Percentiles rank a stretch among this genome's conserved stretches.
Evolutionary conservation across 116 monocot species (phyloP).

Genomic region (Phalaenopsis hybrid): DNA sequence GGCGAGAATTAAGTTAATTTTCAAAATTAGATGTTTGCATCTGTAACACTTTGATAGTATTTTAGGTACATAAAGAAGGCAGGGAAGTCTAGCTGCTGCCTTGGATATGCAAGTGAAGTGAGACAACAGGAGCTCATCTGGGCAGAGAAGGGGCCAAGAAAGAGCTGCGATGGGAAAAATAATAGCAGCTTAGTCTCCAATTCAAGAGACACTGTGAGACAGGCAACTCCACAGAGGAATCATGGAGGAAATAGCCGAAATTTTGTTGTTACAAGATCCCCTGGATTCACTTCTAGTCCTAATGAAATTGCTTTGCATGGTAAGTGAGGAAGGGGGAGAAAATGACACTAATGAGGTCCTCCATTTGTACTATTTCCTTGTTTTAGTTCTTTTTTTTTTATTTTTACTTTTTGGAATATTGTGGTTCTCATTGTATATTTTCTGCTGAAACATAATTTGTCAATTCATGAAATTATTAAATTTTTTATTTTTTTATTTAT

Average conservation of each 20-base stretch:
- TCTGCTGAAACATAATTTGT: no score
- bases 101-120: constrained; percentile 22
- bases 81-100: constrained; percentile 22
- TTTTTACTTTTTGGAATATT: no score
- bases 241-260: neutral
- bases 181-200: neutral
- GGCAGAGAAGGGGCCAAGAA: constrained; percentile 51
- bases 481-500: no score
- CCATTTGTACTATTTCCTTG: no score
- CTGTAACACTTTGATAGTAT: no score
- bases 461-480: no score
- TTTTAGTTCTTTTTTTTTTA: no score
- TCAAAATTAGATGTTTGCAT: no score
- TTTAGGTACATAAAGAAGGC: constrained; percentile 44
- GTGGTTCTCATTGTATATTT: no score
- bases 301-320: neutral
- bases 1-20: no score
- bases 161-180: constrained; percentile 1
- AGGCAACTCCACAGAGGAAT: neutral
- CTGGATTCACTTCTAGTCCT: neutral
- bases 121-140: constrained; percentile 49
- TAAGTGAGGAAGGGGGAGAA: neutral
- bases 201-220: constrained; percentile 7
- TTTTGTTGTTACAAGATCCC: neutral
- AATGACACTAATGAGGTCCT: no score